Evolutionary conservation across 805 yeast genomes (phyloP), one percentile per base, ranked within the genome.

Genomic region (Lachancea waltii): DNA sequence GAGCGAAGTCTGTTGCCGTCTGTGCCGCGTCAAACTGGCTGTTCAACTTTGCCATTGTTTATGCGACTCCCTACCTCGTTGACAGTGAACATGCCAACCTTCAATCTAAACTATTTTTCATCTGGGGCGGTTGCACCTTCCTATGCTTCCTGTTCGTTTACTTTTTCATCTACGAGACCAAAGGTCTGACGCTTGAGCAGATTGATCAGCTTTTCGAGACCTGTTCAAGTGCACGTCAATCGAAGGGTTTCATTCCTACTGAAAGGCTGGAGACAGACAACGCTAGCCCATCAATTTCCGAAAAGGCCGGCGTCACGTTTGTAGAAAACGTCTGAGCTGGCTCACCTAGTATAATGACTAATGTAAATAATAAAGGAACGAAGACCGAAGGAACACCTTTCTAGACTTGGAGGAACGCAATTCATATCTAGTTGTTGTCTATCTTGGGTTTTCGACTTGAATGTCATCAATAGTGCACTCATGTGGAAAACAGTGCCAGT

Each of bases 111-210:
- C 79, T 73, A 54, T 75, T 61, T 32, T 75, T 77, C 59, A 73
- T 85, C 46, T 79, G 83, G 13, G 56, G 64, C 17, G 83, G 82
- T 2, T 77, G 83, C 58, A 63, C 77, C 62, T 61, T 77, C 23
- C 72, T 66, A 46, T 62, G 72, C 15, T 51, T 79, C 55, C 66
- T 81, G 60, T 85, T 80, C 60, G 83, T 83, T 35, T 77, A 71
- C 69, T 77, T 84, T 68, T 71, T 70, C 50, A 76, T 85, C 45
- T 77, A 77, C 53, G 90, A 83, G 63, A 85, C 95, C 38, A 78
- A 76, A 66, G 94, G 94, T 42, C 72, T 84, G 50, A 72, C 84
- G 31, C 72, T 85, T 57, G 95, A 85, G 64, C 86, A 84, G 62
- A 84, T 84, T 46, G 87, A 84, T 58, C 78, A 73, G 30, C 22